Evolutionary conservation across 2,329 filamentous ascomycete species (phyloP).

Genomic region (Pyrenochaeta sp.): DNA sequence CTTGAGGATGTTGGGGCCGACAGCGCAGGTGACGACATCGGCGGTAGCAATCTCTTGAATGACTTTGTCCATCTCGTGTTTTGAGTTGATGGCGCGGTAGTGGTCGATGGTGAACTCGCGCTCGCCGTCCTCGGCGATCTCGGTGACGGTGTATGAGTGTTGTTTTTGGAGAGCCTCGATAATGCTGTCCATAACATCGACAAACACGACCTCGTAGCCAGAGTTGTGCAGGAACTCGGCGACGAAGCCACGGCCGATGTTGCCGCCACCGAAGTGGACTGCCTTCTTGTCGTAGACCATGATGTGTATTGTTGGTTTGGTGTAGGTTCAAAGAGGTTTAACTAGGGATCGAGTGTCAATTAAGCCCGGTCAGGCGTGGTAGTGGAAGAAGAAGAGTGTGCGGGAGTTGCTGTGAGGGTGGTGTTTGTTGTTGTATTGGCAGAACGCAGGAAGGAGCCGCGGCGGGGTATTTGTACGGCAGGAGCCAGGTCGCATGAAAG

Average conservation of each 20-base stretch:
- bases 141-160: conserved; percentile 87
- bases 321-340: conserved; percentile 11
- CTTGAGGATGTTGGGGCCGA: conserved; percentile 94
- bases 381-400: conserved; percentile 7
- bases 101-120: conserved; percentile 84
- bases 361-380: conserved; percentile 10
- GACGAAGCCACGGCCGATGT: conserved; percentile 61
- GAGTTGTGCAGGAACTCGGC: conserved; percentile 84
- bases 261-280: conserved; percentile 63
- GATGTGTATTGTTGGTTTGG: conserved; percentile 22
- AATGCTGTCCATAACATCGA: conserved; percentile 87
- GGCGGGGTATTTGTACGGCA: conserved; percentile 39
- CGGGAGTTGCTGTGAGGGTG: conserved; percentile 2
- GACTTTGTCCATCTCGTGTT: conserved; percentile 80
- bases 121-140: conserved; percentile 87
- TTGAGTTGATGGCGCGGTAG: conserved; percentile 97
- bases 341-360: conserved; percentile 25
- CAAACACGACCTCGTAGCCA: conserved; percentile 94
- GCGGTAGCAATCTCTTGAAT: conserved; percentile 86
- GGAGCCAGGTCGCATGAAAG: conserved; percentile 21
- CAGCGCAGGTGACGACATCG: conserved; percentile 93
- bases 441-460: conserved; percentile 15
- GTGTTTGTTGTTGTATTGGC: conserved; percentile 13
- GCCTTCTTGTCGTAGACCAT: conserved; percentile 58
- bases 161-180: conserved; percentile 81